Percentiles rank a stretch among this genome's conserved stretches.
Conservation (phyloP, 2,329 filamentous ascomycete species). For the Exophiala mesophila region DNA sequence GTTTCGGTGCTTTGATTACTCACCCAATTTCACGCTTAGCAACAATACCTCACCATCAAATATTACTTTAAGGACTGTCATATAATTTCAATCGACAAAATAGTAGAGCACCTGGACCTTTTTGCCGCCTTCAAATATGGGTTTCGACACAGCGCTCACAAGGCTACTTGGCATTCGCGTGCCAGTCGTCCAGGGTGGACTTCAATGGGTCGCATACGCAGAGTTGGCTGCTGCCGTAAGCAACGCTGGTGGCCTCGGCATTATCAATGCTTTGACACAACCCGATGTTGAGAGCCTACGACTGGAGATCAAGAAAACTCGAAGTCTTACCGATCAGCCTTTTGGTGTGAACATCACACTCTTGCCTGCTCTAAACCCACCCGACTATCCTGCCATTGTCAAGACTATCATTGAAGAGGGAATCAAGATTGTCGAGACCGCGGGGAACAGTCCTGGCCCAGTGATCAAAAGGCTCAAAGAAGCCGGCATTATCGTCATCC, state of each 20-base stretch:
- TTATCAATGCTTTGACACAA: slow-evolving; percentile 68
- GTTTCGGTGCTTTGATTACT: too few relatives aligned
- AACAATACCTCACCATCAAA: too few relatives aligned
- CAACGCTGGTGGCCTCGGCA: slow-evolving; percentile 49
- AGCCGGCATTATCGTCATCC: slow-evolving; percentile 70
- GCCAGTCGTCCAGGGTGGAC: slow-evolving; percentile 47
- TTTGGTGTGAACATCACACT: slow-evolving; percentile 96
- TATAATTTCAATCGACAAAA: too few relatives aligned
- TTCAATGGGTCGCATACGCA: slow-evolving; percentile 53
- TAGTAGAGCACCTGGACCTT: too few relatives aligned
- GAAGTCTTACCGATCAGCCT: slow-evolving; percentile 55
- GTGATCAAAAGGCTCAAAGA: slow-evolving; percentile 84
- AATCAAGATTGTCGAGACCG: slow-evolving; percentile 84
- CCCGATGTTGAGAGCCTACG: slow-evolving; percentile 85
- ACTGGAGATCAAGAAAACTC: slow-evolving; percentile 84
- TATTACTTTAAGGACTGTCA: too few relatives aligned
- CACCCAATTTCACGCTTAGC: too few relatives aligned
- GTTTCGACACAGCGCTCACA: background rate
- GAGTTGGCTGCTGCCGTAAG: slow-evolving; percentile 48
- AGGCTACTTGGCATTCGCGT: slow-evolving; percentile 28
- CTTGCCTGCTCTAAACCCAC: slow-evolving; percentile 79
- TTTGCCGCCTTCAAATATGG: background rate
- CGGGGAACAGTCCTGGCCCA: slow-evolving; percentile 82
- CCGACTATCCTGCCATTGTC: slow-evolving; percentile 86
- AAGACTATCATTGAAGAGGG: slow-evolving; percentile 90